Conservation (phyloP, 2,329 filamentous ascomycete genomes). For the Trichoderma sp. region DNA sequence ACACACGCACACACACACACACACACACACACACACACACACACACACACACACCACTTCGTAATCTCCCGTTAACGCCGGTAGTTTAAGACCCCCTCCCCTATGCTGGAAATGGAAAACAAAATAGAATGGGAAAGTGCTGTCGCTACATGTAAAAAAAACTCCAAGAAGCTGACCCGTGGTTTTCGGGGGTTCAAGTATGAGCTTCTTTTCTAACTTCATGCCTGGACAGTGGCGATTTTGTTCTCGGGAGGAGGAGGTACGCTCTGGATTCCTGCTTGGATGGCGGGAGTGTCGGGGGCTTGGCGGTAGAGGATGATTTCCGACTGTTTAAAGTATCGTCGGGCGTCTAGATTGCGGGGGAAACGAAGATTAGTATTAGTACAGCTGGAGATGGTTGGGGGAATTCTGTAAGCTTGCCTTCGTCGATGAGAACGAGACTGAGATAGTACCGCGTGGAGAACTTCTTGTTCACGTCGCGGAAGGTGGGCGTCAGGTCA, state of each 20-base stretch:
- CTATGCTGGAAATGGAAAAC: slow-evolving; percentile 37
- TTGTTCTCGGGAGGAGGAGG: slow-evolving; percentile 40
- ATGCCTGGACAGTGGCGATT: slow-evolving; percentile 24
- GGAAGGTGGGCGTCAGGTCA: slow-evolving; percentile 95
- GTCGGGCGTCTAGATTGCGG: slow-evolving; percentile 69
- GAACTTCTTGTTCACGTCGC: slow-evolving; percentile 99
- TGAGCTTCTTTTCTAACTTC: slow-evolving; percentile 3
- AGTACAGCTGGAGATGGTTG: not conserved
- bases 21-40: slow-evolving; percentile 20
- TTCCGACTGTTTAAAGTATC: slow-evolving; percentile 99
- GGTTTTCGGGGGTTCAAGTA: no score
- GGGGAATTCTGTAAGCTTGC: slow-evolving; percentile 43
- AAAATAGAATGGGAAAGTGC: slow-evolving; percentile 23
- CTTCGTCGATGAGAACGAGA: slow-evolving; percentile 92
- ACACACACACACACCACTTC: not conserved
- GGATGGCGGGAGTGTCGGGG: slow-evolving; percentile 47
- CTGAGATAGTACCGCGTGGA: slow-evolving; percentile 97
- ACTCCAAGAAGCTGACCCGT: not conserved
- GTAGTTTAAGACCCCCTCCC: slow-evolving; percentile 19
- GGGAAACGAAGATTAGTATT: not conserved
- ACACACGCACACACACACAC: slow-evolving; percentile 21
- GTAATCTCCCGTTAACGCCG: slow-evolving; percentile 1
- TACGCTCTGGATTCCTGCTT: slow-evolving; percentile 40
- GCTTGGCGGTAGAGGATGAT: slow-evolving; percentile 92
- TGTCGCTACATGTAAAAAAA: slow-evolving; percentile 21